These are phyloP conservation scores for Psilocybe subaeruginosa DNA, from an alignment of 768 basidiomycete genomes.

Conservation along the genomic window DNA sequence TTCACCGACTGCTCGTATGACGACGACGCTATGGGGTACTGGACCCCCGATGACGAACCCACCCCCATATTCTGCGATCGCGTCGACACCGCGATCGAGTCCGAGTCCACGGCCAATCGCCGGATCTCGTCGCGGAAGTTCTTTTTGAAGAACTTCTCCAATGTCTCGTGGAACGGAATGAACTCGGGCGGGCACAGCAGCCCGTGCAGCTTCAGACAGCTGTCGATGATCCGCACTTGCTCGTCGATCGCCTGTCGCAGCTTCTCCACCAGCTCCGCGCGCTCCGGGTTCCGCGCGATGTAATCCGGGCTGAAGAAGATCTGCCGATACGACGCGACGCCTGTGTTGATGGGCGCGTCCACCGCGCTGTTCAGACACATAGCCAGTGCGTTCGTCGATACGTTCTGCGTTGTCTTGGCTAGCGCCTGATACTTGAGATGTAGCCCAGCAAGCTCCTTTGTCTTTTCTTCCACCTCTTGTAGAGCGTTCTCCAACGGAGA, in stretches of 20 bases:
- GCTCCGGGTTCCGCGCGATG: constrained; percentile 65
- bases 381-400: constrained; percentile 79
- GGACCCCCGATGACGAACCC: constrained; percentile 30
- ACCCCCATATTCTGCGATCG: constrained; percentile 32
- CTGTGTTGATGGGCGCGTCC: constrained; percentile 79
- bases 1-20: constrained; percentile 53
- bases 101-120: constrained; percentile 67
- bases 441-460: constrained; percentile 72
- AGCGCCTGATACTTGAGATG: constrained; percentile 76
- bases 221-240: constrained; percentile 83
- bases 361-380: constrained; percentile 89
- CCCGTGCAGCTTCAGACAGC: constrained; percentile 82
- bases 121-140: constrained; percentile 85
- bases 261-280: constrained; percentile 71
- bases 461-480: constrained; percentile 78
- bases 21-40: constrained; percentile 43
- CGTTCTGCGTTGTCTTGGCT: constrained; percentile 71
- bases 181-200: constrained; percentile 85
- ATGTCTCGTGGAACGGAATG: constrained; percentile 88
- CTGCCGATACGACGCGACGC: constrained; percentile 76
- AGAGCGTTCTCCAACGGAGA: constrained; percentile 87
- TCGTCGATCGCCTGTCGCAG: constrained; percentile 79
- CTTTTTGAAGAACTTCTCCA: constrained; percentile 84
- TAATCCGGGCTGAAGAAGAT: constrained; percentile 78
- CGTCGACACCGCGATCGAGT: constrained; percentile 44